Percentiles rank a stretch among this genome's conserved stretches.
These are phyloP conservation scores for Pythium diclinum DNA, from an alignment of 352 stramenopile species.

Conservation along the genomic window DNA sequence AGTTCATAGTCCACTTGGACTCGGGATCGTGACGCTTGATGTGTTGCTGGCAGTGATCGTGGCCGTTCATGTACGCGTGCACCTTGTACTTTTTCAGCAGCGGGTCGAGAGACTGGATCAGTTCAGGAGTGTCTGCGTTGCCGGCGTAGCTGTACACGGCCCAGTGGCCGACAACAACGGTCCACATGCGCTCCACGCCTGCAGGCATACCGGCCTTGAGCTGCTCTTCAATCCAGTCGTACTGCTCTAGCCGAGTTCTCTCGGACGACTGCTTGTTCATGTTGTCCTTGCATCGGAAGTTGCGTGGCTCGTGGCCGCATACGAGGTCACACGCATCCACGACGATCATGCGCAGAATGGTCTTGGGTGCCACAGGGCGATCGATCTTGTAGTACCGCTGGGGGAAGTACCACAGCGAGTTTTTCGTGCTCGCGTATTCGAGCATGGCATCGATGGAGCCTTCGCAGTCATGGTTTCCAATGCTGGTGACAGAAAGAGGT, in stretches of 20 bases:
- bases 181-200: slow-evolving; percentile 83
- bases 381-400: slow-evolving; percentile 79
- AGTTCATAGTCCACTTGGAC: slow-evolving; percentile 53
- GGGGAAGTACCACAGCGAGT: slow-evolving; percentile 79
- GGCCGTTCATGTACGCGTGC: slow-evolving; percentile 85
- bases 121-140: slow-evolving; percentile 73
- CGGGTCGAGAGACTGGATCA: slow-evolving; percentile 70
- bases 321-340: slow-evolving; percentile 82
- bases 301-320: slow-evolving; percentile 73
- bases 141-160: slow-evolving; percentile 82
- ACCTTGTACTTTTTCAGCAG: slow-evolving; percentile 80
- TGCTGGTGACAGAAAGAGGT: slow-evolving; percentile 29
- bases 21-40: slow-evolving; percentile 49
- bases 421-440: slow-evolving; percentile 61
- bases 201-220: slow-evolving; percentile 53
- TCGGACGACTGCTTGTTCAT: slow-evolving; percentile 79
- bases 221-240: slow-evolving; percentile 71
- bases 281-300: slow-evolving; percentile 66
- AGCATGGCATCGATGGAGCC: slow-evolving; percentile 80
- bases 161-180: slow-evolving; percentile 81
- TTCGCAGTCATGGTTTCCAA: slow-evolving; percentile 88
- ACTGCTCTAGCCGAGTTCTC: slow-evolving; percentile 57
- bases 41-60: slow-evolving; percentile 86
- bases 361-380: slow-evolving; percentile 70
- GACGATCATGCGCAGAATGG: slow-evolving; percentile 75